Percentiles rank a stretch among this genome's conserved stretches.
Conservation (phyloP, 257 asterid genomes). For the Capsicum chinense region DNA sequence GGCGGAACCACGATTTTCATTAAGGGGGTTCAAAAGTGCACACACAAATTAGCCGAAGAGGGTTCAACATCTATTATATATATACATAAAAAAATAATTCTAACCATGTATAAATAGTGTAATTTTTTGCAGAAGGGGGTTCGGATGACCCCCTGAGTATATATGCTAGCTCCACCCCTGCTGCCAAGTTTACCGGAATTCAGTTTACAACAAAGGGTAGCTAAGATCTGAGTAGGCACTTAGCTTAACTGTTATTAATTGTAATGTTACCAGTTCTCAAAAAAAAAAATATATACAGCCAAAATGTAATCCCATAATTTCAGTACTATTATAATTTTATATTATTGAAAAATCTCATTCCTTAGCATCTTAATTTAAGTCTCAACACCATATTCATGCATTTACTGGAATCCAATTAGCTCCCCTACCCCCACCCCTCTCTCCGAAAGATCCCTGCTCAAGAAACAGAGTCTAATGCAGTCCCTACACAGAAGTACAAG, state of each 20-base stretch:
- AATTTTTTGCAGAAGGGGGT: too few relatives aligned
- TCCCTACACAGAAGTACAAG: too few relatives aligned
- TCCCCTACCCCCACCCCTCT: neutral
- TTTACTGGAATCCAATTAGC: neutral
- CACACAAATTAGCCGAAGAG: too few relatives aligned
- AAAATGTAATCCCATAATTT: neutral
- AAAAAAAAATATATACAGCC: neutral
- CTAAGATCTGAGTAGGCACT: constrained; percentile 20
- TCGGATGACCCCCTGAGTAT: too few relatives aligned
- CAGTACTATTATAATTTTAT: neutral
- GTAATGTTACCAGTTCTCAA: neutral
- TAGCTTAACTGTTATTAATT: constrained; percentile 1
- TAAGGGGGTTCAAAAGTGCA: too few relatives aligned
- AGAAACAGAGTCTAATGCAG: too few relatives aligned
- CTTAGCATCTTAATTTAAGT: neutral
- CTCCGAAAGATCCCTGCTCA: too few relatives aligned
- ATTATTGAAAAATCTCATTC: neutral
- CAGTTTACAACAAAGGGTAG: neutral
- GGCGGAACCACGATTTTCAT: too few relatives aligned
- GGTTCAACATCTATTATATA: too few relatives aligned
- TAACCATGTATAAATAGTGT: too few relatives aligned
- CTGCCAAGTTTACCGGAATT: neutral
- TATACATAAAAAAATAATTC: too few relatives aligned
- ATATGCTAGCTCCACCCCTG: too few relatives aligned
- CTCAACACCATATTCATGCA: neutral